Conservation (phyloP, 139 green algal genomes). For the Tetraselmis striata region DNA sequence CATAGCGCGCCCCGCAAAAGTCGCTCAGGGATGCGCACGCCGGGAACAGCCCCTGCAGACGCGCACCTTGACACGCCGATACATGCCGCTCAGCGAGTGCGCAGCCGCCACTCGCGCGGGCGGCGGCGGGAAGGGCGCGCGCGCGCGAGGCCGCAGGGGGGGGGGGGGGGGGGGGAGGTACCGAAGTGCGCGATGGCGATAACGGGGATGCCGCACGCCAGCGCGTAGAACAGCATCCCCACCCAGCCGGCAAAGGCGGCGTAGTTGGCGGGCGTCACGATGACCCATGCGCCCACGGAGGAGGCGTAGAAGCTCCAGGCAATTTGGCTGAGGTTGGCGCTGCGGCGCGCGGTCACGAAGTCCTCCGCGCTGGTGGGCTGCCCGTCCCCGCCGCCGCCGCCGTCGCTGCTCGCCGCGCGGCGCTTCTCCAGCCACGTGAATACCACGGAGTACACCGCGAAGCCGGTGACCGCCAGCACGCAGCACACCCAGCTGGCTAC, state of each 20-base stretch:
- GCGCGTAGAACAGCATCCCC: constrained; percentile 59
- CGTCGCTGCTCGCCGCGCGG: not conserved
- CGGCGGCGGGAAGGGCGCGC: not conserved
- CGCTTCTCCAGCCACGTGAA: constrained; percentile 5
- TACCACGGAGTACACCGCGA: constrained; percentile 10
- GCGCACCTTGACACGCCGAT: not conserved
- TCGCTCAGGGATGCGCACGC: not conserved
- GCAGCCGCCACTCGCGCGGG: not conserved
- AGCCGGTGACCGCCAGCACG: constrained; percentile 5
- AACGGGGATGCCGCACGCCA: constrained; percentile 60
- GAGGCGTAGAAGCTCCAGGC: constrained; percentile 64
- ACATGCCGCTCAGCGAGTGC: no score
- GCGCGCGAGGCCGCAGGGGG: no score
- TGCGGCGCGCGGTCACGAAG: constrained; percentile 49
- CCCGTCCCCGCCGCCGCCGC: not conserved
- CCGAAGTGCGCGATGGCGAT: constrained; percentile 58
- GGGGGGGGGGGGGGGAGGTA: not conserved
- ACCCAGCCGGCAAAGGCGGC: constrained; percentile 51
- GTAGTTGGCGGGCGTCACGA: constrained; percentile 41
- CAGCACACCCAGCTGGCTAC: constrained; percentile 13
- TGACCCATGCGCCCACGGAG: constrained; percentile 66
- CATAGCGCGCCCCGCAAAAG: not conserved
- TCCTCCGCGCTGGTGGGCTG: constrained; percentile 45
- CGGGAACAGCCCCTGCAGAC: not conserved
- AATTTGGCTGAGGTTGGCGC: constrained; percentile 29